These are phyloP conservation scores for Cytidiella melzeri DNA, from an alignment of 768 basidiomycete genomes.

Conservation along the genomic window DNA sequence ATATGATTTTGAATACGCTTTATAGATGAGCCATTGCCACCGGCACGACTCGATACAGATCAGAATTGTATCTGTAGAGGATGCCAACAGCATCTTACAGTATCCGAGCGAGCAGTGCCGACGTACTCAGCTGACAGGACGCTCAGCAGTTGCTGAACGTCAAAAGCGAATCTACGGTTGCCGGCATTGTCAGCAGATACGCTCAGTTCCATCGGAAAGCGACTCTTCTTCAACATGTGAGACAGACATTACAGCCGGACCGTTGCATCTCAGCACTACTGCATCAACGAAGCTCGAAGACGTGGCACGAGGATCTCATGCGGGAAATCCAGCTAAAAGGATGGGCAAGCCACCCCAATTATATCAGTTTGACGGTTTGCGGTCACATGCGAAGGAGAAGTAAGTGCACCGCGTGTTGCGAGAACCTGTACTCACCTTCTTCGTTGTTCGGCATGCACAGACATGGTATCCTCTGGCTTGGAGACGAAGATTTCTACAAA, in stretches of 20 bases:
- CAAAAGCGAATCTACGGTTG: constrained; percentile 42
- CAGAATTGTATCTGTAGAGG: constrained; percentile 21
- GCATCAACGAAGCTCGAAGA: not conserved
- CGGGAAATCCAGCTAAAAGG: not conserved
- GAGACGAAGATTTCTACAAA: constrained; percentile 51
- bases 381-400: constrained; percentile 61
- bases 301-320: not conserved
- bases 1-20: not conserved
- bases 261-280: not conserved
- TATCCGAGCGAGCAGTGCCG: constrained; percentile 23
- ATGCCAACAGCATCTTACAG: not conserved
- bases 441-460: constrained; percentile 26
- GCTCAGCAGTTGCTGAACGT: constrained; percentile 24
- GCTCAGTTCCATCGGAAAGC: not conserved
- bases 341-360: constrained; percentile 12
- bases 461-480: constrained; percentile 39
- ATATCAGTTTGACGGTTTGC: constrained; percentile 49
- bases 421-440: constrained; percentile 10
- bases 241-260: constrained; percentile 1
- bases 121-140: constrained; percentile 6
- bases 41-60: constrained; percentile 53
- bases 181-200: constrained; percentile 37
- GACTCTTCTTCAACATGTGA: not conserved
- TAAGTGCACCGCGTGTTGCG: constrained; percentile 25
- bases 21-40: constrained; percentile 55